phyloP scores from a whole-genome alignment of 202 grass and related monocot species.

The Saccharum hybrid region DNA sequence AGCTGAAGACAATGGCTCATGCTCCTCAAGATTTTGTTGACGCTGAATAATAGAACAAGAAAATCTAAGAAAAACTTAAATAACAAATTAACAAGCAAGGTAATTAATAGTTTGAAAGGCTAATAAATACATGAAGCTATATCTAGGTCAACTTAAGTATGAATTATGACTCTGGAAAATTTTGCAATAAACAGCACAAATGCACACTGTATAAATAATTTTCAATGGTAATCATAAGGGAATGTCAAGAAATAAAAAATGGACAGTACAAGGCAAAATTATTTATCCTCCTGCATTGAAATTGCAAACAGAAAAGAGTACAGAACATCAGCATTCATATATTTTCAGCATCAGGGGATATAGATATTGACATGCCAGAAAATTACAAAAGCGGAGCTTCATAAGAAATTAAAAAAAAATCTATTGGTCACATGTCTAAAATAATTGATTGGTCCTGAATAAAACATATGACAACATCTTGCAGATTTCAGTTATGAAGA shows the following conservation, averaged over 20 bases:
- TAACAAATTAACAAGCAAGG: constrained; percentile 2
- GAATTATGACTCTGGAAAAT: neutral
- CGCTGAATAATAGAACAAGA: constrained; percentile 50
- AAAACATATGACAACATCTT: constrained; percentile 7
- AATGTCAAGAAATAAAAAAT: constrained; percentile 5
- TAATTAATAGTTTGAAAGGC: constrained; percentile 2
- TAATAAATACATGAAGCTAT: neutral
- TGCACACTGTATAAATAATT: neutral
- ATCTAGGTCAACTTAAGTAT: constrained; percentile 15
- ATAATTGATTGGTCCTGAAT: neutral
- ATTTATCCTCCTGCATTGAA: constrained; percentile 1
- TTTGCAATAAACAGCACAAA: constrained; percentile 13
- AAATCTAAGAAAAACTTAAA: constrained; percentile 6
- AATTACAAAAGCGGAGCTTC: neutral
- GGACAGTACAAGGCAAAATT: neutral
- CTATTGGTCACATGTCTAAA: neutral
- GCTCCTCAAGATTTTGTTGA: constrained; percentile 67
- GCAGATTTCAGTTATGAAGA: constrained; percentile 8
- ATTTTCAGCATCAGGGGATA: constrained; percentile 1
- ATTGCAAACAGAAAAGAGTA: neutral
- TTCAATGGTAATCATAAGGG: constrained; percentile 14
- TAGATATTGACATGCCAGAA: constrained; percentile 20
- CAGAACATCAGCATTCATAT: neutral
- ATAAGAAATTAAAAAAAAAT: neutral
- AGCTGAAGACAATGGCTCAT: constrained; percentile 60